Conservation (phyloP, 257 asterid genomes). For the Solanum arcanum region DNA sequence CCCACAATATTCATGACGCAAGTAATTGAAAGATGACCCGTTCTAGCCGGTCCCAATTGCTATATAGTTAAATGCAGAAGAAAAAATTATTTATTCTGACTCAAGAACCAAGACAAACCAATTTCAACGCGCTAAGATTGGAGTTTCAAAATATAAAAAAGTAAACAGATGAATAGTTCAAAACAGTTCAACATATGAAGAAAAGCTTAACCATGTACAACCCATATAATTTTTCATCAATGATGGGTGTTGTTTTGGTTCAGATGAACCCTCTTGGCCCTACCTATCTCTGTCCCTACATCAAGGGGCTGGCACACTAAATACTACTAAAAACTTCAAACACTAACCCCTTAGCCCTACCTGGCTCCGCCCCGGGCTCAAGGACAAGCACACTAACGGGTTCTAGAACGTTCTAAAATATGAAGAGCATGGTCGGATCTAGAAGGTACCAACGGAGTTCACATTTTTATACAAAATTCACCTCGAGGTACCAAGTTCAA, state of each 20-base stretch:
- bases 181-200: not conserved
- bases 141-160: not conserved
- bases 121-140: not conserved
- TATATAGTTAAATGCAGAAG: not conserved
- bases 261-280: not conserved
- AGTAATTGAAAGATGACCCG: not conserved
- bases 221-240: no score
- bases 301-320: no score
- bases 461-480: not conserved
- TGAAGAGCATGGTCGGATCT: not conserved
- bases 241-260: not conserved
- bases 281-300: no score
- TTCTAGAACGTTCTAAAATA: not conserved
- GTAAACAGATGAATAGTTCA: no score
- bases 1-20: not conserved
- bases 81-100: not conserved
- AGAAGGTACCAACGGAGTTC: not conserved
- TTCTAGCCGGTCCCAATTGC: not conserved
- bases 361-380: accelerated
- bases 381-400: not conserved
- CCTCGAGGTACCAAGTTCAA: not conserved
- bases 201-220: not conserved
- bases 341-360: not conserved
- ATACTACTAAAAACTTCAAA: not conserved
- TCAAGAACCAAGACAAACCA: not conserved